A percentile compares a stretch with the other conserved stretches of the same genome.
These are phyloP conservation scores for Rhynchosporium agropyri DNA, from an alignment of 2,329 filamentous ascomycete species.

Conservation along the genomic window DNA sequence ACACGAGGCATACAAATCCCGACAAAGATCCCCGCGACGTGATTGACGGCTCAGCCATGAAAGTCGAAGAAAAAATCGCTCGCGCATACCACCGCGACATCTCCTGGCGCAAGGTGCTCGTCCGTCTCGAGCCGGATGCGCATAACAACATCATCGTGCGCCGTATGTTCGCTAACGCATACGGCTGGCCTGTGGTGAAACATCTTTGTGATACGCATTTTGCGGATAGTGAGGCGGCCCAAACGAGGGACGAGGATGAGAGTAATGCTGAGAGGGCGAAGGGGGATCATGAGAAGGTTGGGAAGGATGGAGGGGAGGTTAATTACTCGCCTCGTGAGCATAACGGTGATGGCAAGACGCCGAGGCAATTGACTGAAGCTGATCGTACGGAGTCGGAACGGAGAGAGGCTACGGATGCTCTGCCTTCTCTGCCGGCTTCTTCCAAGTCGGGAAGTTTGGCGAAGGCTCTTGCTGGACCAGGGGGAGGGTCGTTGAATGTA, in stretches of 20 bases:
- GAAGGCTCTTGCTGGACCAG: slow-evolving; percentile 21
- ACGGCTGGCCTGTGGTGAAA: slow-evolving; percentile 95
- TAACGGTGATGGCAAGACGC: background rate
- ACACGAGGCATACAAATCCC: slow-evolving; percentile 51
- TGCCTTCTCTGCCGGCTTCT: slow-evolving; percentile 38
- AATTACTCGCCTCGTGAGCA: slow-evolving; percentile 40
- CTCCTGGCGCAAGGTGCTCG: slow-evolving; percentile 95
- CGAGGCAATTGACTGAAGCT: slow-evolving; percentile 41
- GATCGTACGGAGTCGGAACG: slow-evolving; percentile 51
- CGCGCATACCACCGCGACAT: slow-evolving; percentile 90
- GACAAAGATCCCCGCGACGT: slow-evolving; percentile 51
- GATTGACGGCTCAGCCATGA: slow-evolving; percentile 70
- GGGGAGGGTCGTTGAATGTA: slow-evolving; percentile 5
- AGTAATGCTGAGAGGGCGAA: slow-evolving; percentile 70
- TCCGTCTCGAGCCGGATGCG: slow-evolving; percentile 92
- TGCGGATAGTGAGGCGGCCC: slow-evolving; percentile 69
- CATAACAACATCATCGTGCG: slow-evolving; percentile 99
- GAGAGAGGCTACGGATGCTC: slow-evolving; percentile 47
- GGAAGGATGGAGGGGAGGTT: slow-evolving; percentile 67
- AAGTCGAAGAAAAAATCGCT: slow-evolving; percentile 97
- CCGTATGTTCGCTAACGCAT: slow-evolving; percentile 94
- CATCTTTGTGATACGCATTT: slow-evolving; percentile 96
- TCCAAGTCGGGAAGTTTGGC: slow-evolving; percentile 29
- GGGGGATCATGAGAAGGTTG: slow-evolving; percentile 56
- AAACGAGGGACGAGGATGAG: slow-evolving; percentile 69